phyloP scores from a whole-genome alignment of 768 basidiomycete species.

The Podaxis sp. region DNA sequence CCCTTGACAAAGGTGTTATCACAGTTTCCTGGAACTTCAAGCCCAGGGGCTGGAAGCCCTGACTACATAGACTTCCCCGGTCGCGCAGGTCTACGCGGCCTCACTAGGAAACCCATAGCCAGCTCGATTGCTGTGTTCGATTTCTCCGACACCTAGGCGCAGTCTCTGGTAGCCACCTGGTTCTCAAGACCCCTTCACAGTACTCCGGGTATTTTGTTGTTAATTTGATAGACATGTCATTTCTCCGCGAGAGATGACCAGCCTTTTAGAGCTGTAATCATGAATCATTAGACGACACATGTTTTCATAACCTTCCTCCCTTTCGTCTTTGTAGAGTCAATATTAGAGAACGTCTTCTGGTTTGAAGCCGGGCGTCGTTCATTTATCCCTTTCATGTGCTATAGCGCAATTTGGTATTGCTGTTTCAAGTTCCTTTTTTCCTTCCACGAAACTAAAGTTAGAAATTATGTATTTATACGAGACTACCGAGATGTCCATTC shows the following conservation, averaged over 20 bases:
- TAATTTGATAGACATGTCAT: conserved; percentile 2
- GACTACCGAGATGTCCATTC: conserved; percentile 2
- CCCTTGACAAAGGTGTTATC: conserved; percentile 49
- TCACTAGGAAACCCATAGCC: neutral
- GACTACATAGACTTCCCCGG: conserved; percentile 17
- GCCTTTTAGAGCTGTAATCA: conserved; percentile 9
- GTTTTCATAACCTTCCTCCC: neutral
- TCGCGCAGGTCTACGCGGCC: conserved; percentile 11
- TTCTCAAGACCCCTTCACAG: neutral
- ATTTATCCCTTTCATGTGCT: neutral
- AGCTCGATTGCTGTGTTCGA: neutral
- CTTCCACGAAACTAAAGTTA: neutral
- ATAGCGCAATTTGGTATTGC: conserved; percentile 4
- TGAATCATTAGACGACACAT: conserved; percentile 3
- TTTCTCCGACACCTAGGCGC: neutral
- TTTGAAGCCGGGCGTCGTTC: conserved; percentile 2
- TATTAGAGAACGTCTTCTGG: neutral
- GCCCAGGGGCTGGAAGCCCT: conserved; percentile 44
- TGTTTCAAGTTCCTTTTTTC: neutral
- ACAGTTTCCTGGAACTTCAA: conserved; percentile 63
- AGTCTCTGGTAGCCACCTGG: conserved; percentile 4
- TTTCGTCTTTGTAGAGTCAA: neutral
- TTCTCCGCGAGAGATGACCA: conserved; percentile 1
- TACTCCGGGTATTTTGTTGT: neutral
- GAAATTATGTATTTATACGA: conserved; percentile 4